phyloP scores from a whole-genome alignment of 2,329 filamentous ascomycete species.

The Lizonia empirigonia region DNA sequence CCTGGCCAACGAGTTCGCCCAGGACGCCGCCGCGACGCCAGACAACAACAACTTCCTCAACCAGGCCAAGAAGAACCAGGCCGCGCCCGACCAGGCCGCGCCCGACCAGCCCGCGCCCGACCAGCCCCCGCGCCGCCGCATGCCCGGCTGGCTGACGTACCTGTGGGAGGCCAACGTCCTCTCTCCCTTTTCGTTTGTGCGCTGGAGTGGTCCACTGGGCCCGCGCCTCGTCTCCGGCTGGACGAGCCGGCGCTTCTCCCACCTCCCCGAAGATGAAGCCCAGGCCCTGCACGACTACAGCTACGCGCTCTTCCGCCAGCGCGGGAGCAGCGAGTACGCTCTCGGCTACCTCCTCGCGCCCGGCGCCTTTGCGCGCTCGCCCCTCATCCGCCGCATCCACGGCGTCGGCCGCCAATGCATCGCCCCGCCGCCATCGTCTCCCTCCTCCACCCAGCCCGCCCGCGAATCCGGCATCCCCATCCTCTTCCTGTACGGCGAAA shows the following conservation, averaged over 20 bases:
- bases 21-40: conserved; percentile 69
- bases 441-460: conserved; percentile 2
- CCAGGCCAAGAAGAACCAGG: conserved; percentile 40
- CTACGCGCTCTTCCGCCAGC: conserved; percentile 91
- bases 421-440: conserved; percentile 22
- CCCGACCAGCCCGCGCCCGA: conserved; percentile 41
- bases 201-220: conserved; percentile 85
- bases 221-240: conserved; percentile 92
- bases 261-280: conserved; percentile 79
- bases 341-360: conserved; percentile 91
- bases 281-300: conserved; percentile 89
- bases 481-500: conserved; percentile 94
- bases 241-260: conserved; percentile 90
- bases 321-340: conserved; percentile 91
- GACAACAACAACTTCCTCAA: conserved; percentile 64
- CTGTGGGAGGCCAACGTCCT: conserved; percentile 93
- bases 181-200: conserved; percentile 89
- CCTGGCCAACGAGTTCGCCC: conserved; percentile 76
- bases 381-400: conserved; percentile 85
- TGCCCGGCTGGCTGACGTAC: conserved; percentile 87
- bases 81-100: conserved; percentile 52
- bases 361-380: conserved; percentile 86
- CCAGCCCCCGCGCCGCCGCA: conserved; percentile 61
- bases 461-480: conserved; percentile 74
- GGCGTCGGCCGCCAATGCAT: conserved; percentile 77